Evolutionary conservation across 2,329 filamentous ascomycete species (phyloP), one percentile per base, ranked within the genome.

Genomic region (Ophiostoma pallidulum): DNA sequence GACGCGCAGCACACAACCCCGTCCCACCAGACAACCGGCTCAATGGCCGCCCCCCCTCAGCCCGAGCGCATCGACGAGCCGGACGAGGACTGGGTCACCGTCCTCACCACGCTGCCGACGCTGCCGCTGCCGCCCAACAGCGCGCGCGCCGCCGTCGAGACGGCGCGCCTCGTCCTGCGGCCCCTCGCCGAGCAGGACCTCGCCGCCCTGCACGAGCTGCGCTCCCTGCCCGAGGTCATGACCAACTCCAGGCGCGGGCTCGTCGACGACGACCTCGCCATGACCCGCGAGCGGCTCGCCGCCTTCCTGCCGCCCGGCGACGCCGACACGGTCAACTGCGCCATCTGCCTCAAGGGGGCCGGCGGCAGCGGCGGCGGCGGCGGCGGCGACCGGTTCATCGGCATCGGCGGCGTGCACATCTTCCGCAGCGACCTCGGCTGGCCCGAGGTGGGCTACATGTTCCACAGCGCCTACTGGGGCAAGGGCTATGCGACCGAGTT

Each of bases 151-250:
- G 57, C 61, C 2, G 65, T 77, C 46, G 58, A 55, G 41, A 82
- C 79, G 3, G 61, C 71, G 42, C 72, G 79, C 7, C 67, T 85
- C 18, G 57, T 76, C 22, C 60, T 84, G 44, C 68, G 78, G 14
- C 72, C 74, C 2, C 61, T 76, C 33, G 56, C 57, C 1, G 60
- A 68, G 16, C 63, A 69, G 3, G 79, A 85, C 59, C 63, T 75
- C 2, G 61, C 65, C 1, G 70, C 65, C 7, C 51, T 80, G 14
- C 65, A 77, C 52, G 62, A 62, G 19, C 64, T 86, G 45, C 75
- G 80, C 20, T 67, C 66, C 13, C 68, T 80, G 58, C 69, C 71
- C 4, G 77, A 80, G 54, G 75, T 81, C 40, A 85, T 86, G 82
- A 60, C 61, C 47, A 80, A 73, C 68, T 80, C 79, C 45, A 46